phyloP scores from a whole-genome alignment of 306 rosid genomes.

The Prosopis cineraria region DNA sequence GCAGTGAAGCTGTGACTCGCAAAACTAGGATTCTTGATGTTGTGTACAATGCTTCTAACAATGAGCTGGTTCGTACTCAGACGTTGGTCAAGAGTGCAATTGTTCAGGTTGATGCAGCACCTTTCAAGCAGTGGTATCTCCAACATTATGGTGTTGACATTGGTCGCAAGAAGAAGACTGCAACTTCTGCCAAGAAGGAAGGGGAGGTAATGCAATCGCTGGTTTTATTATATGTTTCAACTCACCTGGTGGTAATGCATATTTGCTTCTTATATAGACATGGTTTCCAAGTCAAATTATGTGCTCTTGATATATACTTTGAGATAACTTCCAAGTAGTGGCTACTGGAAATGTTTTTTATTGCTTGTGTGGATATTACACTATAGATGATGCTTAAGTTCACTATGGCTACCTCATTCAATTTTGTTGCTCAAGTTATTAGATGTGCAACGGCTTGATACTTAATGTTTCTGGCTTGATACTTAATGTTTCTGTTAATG shows the following conservation, averaged over 20 bases:
- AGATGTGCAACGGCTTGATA: not conserved
- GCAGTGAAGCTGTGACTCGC: not conserved
- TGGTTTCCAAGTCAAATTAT: not conserved
- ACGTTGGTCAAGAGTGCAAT: conserved; percentile 2
- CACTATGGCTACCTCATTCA: not conserved
- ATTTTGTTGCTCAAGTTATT: not conserved
- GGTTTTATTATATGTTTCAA: not conserved
- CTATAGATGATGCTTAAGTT: not conserved
- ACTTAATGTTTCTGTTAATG: not conserved
- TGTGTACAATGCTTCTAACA: not conserved
- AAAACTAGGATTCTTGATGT: not conserved
- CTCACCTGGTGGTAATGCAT: not conserved
- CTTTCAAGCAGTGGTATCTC: conserved; percentile 14
- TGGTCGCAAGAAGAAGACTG: conserved; percentile 19
- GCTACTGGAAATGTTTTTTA: not conserved
- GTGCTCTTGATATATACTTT: not conserved
- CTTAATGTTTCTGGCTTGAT: no score
- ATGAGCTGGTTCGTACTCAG: not conserved
- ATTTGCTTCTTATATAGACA: not conserved
- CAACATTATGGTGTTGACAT: conserved; percentile 4
- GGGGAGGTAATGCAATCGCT: conserved; percentile 48
- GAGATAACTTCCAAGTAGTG: not conserved
- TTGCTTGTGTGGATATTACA: not conserved
- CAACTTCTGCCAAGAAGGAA: conserved; percentile 57
- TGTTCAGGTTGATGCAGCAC: not conserved